Conservation (phyloP, 495 filamentous ascomycete genomes). For the Sphaerosporella brunnea region DNA sequence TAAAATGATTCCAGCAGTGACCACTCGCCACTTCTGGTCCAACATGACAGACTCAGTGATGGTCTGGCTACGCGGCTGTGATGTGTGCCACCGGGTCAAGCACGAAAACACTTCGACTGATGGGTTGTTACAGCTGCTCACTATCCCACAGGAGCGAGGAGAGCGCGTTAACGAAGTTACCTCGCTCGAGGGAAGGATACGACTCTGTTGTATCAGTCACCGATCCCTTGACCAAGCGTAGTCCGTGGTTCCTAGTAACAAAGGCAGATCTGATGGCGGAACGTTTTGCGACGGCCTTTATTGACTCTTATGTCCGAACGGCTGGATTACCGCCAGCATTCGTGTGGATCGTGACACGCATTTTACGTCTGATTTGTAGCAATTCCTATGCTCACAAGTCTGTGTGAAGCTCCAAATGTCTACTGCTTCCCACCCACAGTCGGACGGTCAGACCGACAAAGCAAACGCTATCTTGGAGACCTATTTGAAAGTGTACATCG, state of each 20-base stretch:
- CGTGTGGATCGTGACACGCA: slow-evolving; percentile 1
- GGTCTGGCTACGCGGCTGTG: neutral
- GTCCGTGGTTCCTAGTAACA: neutral
- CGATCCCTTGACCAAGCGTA: neutral
- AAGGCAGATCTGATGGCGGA: neutral
- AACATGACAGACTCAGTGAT: neutral
- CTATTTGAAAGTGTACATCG: neutral
- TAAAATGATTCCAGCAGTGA: neutral
- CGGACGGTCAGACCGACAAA: neutral
- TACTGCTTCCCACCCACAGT: slow-evolving; percentile 1
- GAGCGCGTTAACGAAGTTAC: neutral
- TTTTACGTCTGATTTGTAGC: slow-evolving; percentile 6
- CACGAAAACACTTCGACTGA: neutral
- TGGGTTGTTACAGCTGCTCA: neutral
- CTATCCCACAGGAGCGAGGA: neutral
- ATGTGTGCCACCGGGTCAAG: neutral
- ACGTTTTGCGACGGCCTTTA: neutral
- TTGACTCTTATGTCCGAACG: neutral
- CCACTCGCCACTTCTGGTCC: neutral
- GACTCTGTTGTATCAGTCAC: neutral
- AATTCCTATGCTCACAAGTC: neutral
- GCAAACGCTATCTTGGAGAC: neutral
- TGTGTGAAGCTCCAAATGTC: neutral
- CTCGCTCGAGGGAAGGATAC: neutral
- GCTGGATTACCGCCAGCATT: slow-evolving; percentile 3